Percentiles rank a stretch among this genome's conserved stretches.
These are phyloP conservation scores for Ceratocystis cubensis DNA, from an alignment of 2,329 filamentous ascomycete species.

Conservation along the genomic window DNA sequence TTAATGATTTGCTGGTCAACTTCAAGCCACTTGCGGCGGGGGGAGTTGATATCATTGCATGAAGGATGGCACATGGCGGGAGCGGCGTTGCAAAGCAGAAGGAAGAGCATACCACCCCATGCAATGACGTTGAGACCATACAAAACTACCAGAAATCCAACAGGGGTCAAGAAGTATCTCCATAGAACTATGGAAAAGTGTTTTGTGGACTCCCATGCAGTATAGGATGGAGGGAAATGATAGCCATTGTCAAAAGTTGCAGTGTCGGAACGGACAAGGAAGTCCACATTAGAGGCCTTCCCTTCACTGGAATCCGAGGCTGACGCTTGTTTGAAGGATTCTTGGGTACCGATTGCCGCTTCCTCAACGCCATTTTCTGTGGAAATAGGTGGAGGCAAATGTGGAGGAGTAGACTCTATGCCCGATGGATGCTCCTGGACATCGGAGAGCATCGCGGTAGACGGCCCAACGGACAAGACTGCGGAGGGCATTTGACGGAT, in stretches of 20 bases:
- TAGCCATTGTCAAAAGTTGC: conserved; percentile 49
- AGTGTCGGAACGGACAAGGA: conserved; percentile 23
- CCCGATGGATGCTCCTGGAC: conserved; percentile 16
- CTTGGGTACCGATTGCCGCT: background rate
- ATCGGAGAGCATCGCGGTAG: conserved; percentile 6
- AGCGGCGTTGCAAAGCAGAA: conserved; percentile 63
- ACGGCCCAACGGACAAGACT: background rate
- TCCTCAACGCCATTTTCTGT: background rate
- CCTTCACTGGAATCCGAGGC: background rate
- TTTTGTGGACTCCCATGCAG: conserved; percentile 45
- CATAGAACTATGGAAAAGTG: conserved; percentile 51
- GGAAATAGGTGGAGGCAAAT: background rate
- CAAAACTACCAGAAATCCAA: conserved; percentile 64
- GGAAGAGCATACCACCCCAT: conserved; percentile 85
- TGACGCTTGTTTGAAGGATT: background rate
- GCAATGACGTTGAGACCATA: conserved; percentile 75
- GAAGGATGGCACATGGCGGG: conserved; percentile 59
- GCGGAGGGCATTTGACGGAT: conserved; percentile 14
- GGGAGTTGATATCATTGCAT: conserved; percentile 62
- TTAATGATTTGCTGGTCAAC: conserved; percentile 64
- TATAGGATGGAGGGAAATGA: conserved; percentile 50
- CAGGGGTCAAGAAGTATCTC: conserved; percentile 60
- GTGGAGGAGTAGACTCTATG: background rate
- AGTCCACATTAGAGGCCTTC: background rate
- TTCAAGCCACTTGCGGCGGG: conserved; percentile 75